Base-by-base conservation (phyloP, 2,329 filamentous ascomycete species). In the Knoxdaviesia capensis region DNA sequence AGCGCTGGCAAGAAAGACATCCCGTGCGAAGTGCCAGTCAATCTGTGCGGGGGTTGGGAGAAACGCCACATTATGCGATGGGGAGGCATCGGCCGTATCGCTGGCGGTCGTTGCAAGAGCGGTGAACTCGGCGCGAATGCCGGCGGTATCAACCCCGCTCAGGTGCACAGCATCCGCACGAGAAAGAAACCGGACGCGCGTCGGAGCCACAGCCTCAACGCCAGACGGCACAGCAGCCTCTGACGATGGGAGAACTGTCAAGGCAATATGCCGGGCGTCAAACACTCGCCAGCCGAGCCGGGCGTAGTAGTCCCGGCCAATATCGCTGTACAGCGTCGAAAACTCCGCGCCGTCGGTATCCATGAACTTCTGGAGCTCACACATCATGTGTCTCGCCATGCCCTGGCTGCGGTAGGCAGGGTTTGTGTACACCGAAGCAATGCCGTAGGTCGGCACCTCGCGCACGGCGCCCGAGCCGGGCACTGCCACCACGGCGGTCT, bases 371-470 rank as follows among this genome's bases (percentile, higher is more conserved):
- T 56, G 54, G 2, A 61, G 45, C n/a, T 47, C 47, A 36, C 42
- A 49, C 35, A 62, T 48, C 43, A 62, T 52, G 44, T 48, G 47
- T n/a, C 51, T 54, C 1, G 58, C 60, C 52, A 59, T 55, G 30
- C 59, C 59, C 6, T 50, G 44, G 32, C 49, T 48, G 36, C 59
- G 56, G 36, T 56, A 53, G 20, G 53, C 47, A 5, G 54, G 50
- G 38, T 55, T 54, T 6, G 60, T 63, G 47, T 55, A 57, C 10
- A 62, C 47, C 37, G 58, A 54, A 40, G 55, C 53, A 38, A 62
- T 52, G 40, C 52, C 47, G 44, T 54, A 56, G n/a, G 52, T 54
- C 10, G 48, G 48, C 38, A 48, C 52, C 7, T 52, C 44, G 10
- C 50, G 45, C 28, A 52, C 48, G 30, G 52, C 50, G 34, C 8